These are phyloP conservation scores for Coriaria nepalensis DNA, from an alignment of 306 rosid genomes.

Conservation along the genomic window DNA sequence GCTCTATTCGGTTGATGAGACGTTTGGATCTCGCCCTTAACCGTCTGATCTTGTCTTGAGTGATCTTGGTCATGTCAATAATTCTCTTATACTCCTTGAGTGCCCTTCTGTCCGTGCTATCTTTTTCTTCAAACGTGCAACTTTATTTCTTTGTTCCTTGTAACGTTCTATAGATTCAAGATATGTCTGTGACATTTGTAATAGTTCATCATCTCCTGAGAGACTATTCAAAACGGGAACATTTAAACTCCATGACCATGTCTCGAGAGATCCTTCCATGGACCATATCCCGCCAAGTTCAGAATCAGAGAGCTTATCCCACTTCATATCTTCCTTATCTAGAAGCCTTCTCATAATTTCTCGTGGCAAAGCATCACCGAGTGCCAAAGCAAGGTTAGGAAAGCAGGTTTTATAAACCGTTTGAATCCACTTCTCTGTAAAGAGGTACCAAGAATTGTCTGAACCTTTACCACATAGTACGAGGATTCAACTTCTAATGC, in stretches of 20 bases:
- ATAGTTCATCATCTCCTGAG: conserved; percentile 61
- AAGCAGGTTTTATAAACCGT: conserved; percentile 67
- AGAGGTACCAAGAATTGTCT: conserved; percentile 86
- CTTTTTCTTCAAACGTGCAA: conserved; percentile 76
- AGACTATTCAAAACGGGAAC: conserved; percentile 92
- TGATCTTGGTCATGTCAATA: conserved; percentile 39
- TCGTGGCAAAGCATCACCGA: conserved; percentile 75
- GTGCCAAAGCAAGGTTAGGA: conserved; percentile 60
- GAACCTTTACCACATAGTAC: conserved; percentile 84
- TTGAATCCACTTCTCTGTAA: conserved; percentile 83
- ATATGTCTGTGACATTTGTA: conserved; percentile 45
- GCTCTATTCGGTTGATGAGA: conserved; percentile 61
- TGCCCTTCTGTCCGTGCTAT: conserved; percentile 68
- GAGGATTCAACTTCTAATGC: conserved; percentile 33
- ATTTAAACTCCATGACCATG: conserved; percentile 98
- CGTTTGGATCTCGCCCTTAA: conserved; percentile 64
- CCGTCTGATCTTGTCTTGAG: conserved; percentile 73
- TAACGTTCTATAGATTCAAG: conserved; percentile 38
- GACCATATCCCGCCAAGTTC: conserved; percentile 66
- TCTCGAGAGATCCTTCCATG: conserved; percentile 84
- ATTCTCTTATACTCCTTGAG: conserved; percentile 69
- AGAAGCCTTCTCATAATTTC: conserved; percentile 76
- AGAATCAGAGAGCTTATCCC: conserved; percentile 79
- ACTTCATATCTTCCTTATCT: conserved; percentile 70
- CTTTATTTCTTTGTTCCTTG: conserved; percentile 81